Evolutionary conservation across 345 rosid genomes (phyloP).

Genomic region (Garcia nutans): DNA sequence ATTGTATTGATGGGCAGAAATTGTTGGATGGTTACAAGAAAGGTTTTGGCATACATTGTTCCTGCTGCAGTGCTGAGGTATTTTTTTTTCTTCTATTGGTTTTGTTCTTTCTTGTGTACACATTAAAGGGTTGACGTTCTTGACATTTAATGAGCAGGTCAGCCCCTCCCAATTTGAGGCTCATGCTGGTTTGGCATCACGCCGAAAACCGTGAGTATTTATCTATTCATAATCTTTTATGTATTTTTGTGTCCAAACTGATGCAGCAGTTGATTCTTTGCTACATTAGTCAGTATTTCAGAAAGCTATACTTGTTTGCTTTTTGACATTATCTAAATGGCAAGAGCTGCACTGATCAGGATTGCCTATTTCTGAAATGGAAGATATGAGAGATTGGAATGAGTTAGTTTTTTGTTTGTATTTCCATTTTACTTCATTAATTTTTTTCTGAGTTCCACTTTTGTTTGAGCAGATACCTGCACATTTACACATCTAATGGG

Average conservation of each 20-base stretch:
- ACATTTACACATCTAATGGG: constrained; percentile 95
- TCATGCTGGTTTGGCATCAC: constrained; percentile 93
- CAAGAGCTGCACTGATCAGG: background rate
- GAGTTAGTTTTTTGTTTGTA: background rate
- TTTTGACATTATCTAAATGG: background rate
- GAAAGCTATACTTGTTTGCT: background rate
- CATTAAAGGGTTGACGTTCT: constrained; percentile 18
- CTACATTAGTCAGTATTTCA: background rate
- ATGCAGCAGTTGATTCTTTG: background rate
- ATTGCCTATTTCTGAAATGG: background rate
- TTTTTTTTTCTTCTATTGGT: constrained; percentile 10
- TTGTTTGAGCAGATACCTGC: constrained; percentile 61
- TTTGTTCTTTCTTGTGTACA: constrained; percentile 12
- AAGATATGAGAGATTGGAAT: background rate
- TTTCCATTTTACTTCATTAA: background rate
- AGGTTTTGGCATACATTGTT: constrained; percentile 78
- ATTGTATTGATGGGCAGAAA: constrained; percentile 54
- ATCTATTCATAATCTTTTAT: background rate
- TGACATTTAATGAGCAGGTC: constrained; percentile 49
- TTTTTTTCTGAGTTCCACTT: background rate
- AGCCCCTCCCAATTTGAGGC: constrained; percentile 94
- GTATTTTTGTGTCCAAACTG: background rate
- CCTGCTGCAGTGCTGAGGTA: constrained; percentile 85
- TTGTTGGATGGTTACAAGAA: constrained; percentile 75
- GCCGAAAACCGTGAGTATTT: constrained; percentile 88